Evolutionary conservation across 2,329 filamentous ascomycete genomes (phyloP).

Genomic region (Lojkania enalia): DNA sequence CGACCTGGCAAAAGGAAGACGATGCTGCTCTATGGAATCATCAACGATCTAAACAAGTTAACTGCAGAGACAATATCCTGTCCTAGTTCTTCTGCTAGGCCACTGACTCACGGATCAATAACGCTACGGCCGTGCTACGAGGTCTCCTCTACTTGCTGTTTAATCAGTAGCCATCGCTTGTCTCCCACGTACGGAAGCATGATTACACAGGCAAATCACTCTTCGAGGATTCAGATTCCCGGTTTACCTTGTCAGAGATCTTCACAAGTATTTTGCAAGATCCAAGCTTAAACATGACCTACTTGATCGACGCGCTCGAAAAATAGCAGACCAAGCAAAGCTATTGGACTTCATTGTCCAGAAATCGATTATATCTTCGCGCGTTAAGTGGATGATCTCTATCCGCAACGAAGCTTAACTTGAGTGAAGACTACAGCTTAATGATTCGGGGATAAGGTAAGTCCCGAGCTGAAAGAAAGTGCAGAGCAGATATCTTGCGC

Average conservation of each 20-base stretch:
- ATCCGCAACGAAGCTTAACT: no score
- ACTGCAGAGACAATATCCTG: conserved; percentile 7
- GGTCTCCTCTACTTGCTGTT: conserved; percentile 42
- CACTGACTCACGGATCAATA: no score
- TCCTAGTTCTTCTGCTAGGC: conserved; percentile 8
- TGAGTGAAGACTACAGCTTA: no score
- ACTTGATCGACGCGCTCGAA: conserved; percentile 2
- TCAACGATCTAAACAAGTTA: no score
- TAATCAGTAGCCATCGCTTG: conserved; percentile 35
- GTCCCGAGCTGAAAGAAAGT: no score
- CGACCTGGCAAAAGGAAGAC: background rate
- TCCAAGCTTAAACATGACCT: background rate
- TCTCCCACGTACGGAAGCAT: conserved; percentile 34
- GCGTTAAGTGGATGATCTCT: background rate
- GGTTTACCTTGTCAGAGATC: conserved; percentile 25
- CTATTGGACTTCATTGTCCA: conserved; percentile 8
- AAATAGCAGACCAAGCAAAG: conserved; percentile 2
- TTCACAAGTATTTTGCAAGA: conserved; percentile 35
- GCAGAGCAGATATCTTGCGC: no score
- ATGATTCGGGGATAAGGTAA: no score
- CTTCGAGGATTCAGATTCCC: conserved; percentile 46
- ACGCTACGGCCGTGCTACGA: conserved; percentile 7
- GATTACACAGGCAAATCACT: conserved; percentile 36
- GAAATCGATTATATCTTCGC: background rate
- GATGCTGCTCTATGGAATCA: no score